Evolutionary conservation across 1,284 basidiomycete species (phyloP), one percentile per base, ranked within the genome.

Genomic region (Malassezia slooffiae): DNA sequence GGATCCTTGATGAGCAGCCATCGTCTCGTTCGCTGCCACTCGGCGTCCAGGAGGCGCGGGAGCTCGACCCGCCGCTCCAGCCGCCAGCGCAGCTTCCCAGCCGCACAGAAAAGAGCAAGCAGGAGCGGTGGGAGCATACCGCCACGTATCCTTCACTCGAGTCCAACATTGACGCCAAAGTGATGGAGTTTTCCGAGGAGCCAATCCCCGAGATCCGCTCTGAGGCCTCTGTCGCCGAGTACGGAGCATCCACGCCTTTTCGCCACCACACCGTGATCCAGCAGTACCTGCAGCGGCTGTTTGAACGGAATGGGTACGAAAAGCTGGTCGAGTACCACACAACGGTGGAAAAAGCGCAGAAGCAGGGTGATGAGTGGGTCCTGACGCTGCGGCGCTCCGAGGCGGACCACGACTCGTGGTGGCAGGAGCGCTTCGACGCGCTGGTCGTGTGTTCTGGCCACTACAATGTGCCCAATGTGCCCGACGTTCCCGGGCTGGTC

Each of bases 371-470:
- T 6, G 38, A 31, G 8, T 39, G 38, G 38, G 30, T 22, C 3
- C 15, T 39, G 29, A 39, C 38, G 5, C 38, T 39, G 15, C 29
- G 38, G 5, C 20, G 29, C 1, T 22, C 38, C 8, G 38, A 32
- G 12, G n/a, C 7, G 7, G 21, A 24, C 3, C 28, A 16, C 12
- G 38, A 39, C 19, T 31, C 9, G 4, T 39, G 38, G 38, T 39
- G 38, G 38, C 38, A 39, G 29, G 38, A 39, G 30, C 30, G 22
- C 16, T 39, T 39, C 22, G 38, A 39, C 16, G 38, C 38, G 11
- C 16, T 39, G 13, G 30, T 22, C 2, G 29, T 39, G 8, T 31
- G 29, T n/a, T 31, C 30, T 4, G 38, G 38, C 2, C 38, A 39
- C 19, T 39, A 31, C 20, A 31, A 22, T 39, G 38, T 39, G 20